These are phyloP conservation scores for Exsudoporus frostii DNA, from an alignment of 768 basidiomycete species.

Conservation along the genomic window DNA sequence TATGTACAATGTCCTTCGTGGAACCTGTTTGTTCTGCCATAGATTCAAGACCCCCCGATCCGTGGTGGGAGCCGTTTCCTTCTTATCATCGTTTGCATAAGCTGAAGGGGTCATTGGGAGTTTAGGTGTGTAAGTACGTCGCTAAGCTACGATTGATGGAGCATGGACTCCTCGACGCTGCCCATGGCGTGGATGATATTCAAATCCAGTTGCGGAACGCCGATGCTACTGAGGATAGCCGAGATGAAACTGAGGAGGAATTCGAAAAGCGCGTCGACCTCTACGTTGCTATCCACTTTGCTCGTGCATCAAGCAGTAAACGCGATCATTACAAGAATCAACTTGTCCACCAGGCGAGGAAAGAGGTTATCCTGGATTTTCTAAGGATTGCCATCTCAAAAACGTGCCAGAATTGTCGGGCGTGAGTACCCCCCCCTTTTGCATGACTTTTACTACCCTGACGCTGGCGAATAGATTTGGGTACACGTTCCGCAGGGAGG, in stretches of 20 bases:
- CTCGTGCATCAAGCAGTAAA: slow-evolving; percentile 47
- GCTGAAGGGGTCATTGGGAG: slow-evolving; percentile 9
- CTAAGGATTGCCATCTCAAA: slow-evolving; percentile 62
- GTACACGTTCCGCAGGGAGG: slow-evolving; percentile 92
- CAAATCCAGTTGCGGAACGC: slow-evolving; percentile 38
- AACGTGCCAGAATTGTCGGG: slow-evolving; percentile 83
- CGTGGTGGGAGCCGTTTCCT: slow-evolving; percentile 46
- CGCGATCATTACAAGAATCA: slow-evolving; percentile 89
- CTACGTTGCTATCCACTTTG: slow-evolving; percentile 56
- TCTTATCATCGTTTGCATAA: slow-evolving; percentile 9
- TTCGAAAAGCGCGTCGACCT: slow-evolving; percentile 61
- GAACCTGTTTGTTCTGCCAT: slow-evolving; percentile 93
- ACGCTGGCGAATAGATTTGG: slow-evolving; percentile 47
- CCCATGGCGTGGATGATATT: slow-evolving; percentile 72
- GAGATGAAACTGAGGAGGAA: slow-evolving; percentile 56
- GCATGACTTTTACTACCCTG: neutral
- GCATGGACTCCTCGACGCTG: slow-evolving; percentile 81
- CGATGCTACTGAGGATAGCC: slow-evolving; percentile 39
- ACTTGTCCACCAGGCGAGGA: slow-evolving; percentile 83
- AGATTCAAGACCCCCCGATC: slow-evolving; percentile 76
- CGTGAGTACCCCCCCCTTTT: slow-evolving; percentile 52
- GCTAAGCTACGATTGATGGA: slow-evolving; percentile 88
- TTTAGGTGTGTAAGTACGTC: slow-evolving; percentile 74
- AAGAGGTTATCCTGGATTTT: slow-evolving; percentile 79
- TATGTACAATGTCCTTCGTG: slow-evolving; percentile 82